Percentiles rank a stretch among this genome's conserved stretches.
These are phyloP conservation scores for Starmerella bombi DNA, from an alignment of 805 yeast genomes.

Conservation along the genomic window DNA sequence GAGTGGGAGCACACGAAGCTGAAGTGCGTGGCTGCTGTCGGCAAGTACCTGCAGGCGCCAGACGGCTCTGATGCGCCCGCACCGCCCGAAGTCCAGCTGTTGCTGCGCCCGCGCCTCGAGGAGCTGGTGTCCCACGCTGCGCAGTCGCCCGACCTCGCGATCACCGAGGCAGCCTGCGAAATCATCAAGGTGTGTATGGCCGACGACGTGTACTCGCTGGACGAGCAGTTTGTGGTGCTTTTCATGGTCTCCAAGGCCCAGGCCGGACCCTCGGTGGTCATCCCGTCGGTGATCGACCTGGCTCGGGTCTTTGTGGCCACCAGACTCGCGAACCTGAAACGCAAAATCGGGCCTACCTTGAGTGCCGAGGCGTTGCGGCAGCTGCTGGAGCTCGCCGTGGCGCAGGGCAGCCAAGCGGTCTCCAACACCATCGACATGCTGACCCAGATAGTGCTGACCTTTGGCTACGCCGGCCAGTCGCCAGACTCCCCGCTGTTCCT, in stretches of 20 bases:
- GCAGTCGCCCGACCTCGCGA: slow-evolving; percentile 33
- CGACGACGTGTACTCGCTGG: slow-evolving; percentile 44
- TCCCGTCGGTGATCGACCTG: slow-evolving; percentile 22
- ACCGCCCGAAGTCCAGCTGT: background rate
- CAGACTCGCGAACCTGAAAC: slow-evolving; percentile 6
- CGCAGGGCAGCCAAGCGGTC: background rate
- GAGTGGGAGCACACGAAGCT: slow-evolving; percentile 40
- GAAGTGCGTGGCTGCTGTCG: slow-evolving; percentile 53
- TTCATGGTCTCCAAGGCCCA: slow-evolving; percentile 30
- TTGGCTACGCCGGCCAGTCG: background rate
- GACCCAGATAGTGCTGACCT: slow-evolving; percentile 14
- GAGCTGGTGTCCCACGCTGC: slow-evolving; percentile 32
- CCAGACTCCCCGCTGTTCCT: background rate
- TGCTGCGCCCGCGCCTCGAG: slow-evolving; percentile 31
- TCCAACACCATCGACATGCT: slow-evolving; percentile 15
- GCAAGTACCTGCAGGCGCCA: slow-evolving; percentile 52
- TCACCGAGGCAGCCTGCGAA: slow-evolving; percentile 51
- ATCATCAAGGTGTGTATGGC: slow-evolving; percentile 52
- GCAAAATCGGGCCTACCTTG: background rate
- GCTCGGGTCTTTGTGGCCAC: slow-evolving; percentile 23
- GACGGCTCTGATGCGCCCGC: slow-evolving; percentile 21
- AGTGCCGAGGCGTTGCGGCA: background rate
- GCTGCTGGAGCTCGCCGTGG: background rate
- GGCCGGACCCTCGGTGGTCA: slow-evolving; percentile 19
- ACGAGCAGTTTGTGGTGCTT: slow-evolving; percentile 30